phyloP scores from a whole-genome alignment of 352 stramenopile genomes.

The Phytophthora multivora region DNA sequence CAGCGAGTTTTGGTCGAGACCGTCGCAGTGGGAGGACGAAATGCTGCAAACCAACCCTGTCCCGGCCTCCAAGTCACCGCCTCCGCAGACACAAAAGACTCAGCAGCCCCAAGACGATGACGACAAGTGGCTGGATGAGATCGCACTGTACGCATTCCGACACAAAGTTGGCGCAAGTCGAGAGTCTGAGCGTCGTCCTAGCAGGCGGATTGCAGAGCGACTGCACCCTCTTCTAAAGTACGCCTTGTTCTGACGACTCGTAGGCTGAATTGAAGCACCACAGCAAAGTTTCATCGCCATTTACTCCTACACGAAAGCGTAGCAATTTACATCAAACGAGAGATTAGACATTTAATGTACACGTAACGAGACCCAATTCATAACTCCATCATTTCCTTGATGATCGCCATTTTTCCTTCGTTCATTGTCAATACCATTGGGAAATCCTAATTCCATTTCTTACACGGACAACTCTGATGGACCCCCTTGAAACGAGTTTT shows the following conservation, averaged over 20 bases:
- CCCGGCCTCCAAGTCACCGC: background rate
- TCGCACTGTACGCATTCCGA: slow-evolving; percentile 19
- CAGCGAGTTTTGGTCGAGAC: slow-evolving; percentile 34
- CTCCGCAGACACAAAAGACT: background rate
- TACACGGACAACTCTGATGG: background rate
- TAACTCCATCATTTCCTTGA: background rate
- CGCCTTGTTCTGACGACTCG: slow-evolving; percentile 5
- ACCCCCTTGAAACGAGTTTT: background rate
- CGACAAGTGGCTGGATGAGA: slow-evolving; percentile 30
- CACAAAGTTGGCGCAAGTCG: slow-evolving; percentile 16
- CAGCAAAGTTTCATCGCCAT: too few relatives aligned
- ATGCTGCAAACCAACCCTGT: background rate
- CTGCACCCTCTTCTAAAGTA: slow-evolving; percentile 7
- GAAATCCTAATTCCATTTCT: too few relatives aligned
- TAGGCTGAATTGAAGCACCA: background rate
- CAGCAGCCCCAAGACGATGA: slow-evolving; percentile 16
- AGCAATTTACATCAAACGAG: background rate
- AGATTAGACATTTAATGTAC: background rate
- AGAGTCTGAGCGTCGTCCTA: slow-evolving; percentile 11
- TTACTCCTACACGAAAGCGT: background rate
- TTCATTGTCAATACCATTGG: too few relatives aligned
- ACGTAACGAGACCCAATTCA: background rate
- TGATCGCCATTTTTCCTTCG: background rate
- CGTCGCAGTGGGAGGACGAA: slow-evolving; percentile 22
- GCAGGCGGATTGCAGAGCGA: background rate